Percentiles rank a stretch among this genome's conserved stretches.
Conservation (phyloP, 2,329 filamentous ascomycete species). For the Aspergillus sp. region DNA sequence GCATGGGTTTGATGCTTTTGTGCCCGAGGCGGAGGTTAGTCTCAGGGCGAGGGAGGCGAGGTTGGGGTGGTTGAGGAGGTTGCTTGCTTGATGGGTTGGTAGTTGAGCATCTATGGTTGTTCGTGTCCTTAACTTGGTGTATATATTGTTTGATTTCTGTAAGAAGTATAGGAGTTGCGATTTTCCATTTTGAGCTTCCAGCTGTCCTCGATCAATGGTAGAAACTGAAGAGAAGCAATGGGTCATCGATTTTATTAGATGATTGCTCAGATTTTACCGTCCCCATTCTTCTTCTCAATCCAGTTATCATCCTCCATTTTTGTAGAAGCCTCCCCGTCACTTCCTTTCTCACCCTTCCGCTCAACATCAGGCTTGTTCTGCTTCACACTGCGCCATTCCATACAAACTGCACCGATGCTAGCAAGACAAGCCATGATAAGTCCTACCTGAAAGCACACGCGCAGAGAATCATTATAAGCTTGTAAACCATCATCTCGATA, state of each 20-base stretch:
- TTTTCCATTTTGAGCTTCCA: no score
- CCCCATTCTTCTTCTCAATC: no score
- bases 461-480: neutral
- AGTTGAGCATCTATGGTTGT: neutral
- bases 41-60: neutral
- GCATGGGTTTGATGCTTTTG: slow-evolving; percentile 16
- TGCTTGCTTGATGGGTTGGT: neutral
- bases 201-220: no score
- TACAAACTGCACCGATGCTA: slow-evolving; percentile 9
- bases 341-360: no score
- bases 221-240: no score
- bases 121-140: neutral
- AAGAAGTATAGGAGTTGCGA: no score
- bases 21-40: neutral
- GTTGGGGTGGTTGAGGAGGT: neutral
- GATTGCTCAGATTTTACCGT: no score
- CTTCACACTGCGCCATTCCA: slow-evolving; percentile 18
- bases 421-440: slow-evolving; percentile 8
- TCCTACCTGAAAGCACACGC: neutral
- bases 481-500: slow-evolving; percentile 6
- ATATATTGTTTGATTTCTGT: no score
- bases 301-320: no score
- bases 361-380: neutral
- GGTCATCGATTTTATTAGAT: rapidly evolving
- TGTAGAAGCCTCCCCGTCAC: no score